A percentile compares a stretch with the other conserved stretches of the same genome.
Conservation (phyloP, 768 basidiomycete genomes). For the Mycena capillaripes region DNA sequence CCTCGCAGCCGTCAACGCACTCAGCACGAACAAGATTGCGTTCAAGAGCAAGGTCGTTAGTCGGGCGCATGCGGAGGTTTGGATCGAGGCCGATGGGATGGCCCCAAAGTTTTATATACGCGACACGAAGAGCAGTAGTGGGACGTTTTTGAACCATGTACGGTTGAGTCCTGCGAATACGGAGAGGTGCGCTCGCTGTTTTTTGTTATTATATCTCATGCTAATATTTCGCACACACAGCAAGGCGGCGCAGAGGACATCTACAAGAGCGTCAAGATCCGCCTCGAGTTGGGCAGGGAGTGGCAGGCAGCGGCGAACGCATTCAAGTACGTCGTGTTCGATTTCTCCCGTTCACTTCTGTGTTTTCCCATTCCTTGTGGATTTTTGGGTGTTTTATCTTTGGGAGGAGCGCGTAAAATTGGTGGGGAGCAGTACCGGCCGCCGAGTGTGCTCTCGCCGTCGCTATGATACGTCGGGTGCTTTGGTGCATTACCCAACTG, state of each 20-base stretch:
- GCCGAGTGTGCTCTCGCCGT: too few species aligned
- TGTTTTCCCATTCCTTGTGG: too few species aligned
- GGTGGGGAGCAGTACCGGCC: too few species aligned
- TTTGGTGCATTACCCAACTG: too few species aligned
- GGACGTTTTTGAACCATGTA: constrained; percentile 97
- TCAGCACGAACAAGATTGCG: constrained; percentile 87
- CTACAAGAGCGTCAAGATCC: constrained; percentile 97
- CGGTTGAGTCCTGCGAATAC: constrained; percentile 87
- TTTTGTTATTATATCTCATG: too few species aligned
- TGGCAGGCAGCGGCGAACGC: constrained; percentile 92
- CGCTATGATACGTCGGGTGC: too few species aligned
- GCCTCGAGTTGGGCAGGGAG: constrained; percentile 88
- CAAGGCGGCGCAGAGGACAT: constrained; percentile 98
- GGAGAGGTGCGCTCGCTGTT: constrained; percentile 71
- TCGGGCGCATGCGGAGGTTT: constrained; percentile 94
- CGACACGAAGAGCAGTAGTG: constrained; percentile 91
- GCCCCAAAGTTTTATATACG: constrained; percentile 85
- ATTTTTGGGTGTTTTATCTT: too few species aligned
- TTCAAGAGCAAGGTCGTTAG: constrained; percentile 98
- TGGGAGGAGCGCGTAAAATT: too few species aligned
- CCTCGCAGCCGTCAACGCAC: constrained; percentile 74
- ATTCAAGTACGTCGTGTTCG: constrained; percentile 83
- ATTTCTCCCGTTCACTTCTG: too few species aligned
- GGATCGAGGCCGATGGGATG: constrained; percentile 73
- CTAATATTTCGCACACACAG: too few species aligned